Base-by-base conservation (phyloP, 208 protist species). In the Trypanosoma grayi region DNA sequence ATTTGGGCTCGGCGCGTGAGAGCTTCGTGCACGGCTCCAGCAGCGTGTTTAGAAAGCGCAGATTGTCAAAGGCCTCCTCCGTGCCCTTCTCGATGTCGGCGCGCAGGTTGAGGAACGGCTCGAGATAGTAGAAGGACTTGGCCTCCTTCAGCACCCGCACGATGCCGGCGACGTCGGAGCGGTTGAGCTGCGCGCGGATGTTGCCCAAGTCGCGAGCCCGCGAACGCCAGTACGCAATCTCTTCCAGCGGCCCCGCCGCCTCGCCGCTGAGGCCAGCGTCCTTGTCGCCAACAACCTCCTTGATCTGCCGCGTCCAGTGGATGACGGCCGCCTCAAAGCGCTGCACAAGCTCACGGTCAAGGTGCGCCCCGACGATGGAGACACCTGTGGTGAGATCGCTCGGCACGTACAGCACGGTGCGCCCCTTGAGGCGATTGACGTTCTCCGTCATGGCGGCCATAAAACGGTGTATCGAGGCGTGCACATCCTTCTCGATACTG, bases 221-320 rank as follows among this genome's bases (percentile, higher is more conserved):
- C 4, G 88, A 84, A 4, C 82, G 75, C 97, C 98, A 99, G 77
- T 98, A 99, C 41, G 85, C 83, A 59, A 99, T 98, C 83, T 99
- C 98, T 43, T 95, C 90, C 16, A 98, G 84, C 24, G 97, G 96
- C 13, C 96, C 93, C 13, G 73, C 81, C 40, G 84, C 82, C 20
- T 88, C 82, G 22, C 65, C 63, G 28, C 77, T 77, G 34, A 74
- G 53, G 20, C 74, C 60, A 0, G 67, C 77, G 64, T 97, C 87
- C 59, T 93, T 83, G 45, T 97, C 91, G 20, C 83, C 92, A 36
- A 99, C 80, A 9, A 99, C 97, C 55, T 98, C 94, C 68, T 98
- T 98, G 73, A 99, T 98, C 82, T 99, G 98, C 36, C 96, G 82
- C 11, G 98, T 99, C 98, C 98, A 99, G 82, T 99, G 98, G 57